Base-by-base conservation (phyloP, 148 eudicot genomes). In the Fallopia convolvulus region DNA sequence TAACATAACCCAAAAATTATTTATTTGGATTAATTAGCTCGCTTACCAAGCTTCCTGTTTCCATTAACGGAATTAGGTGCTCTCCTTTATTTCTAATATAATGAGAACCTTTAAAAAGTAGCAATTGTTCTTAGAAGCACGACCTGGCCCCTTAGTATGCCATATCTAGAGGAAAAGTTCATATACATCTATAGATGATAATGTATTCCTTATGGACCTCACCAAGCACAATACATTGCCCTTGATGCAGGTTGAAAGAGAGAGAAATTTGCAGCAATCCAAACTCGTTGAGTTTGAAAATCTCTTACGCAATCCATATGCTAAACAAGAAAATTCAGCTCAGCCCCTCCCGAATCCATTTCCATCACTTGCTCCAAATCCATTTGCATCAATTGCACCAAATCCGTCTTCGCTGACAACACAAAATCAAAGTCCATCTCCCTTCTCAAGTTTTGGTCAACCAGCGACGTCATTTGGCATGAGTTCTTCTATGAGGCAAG, bases 201-300 rank as follows among this genome's bases (percentile, higher is more conserved):
- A 33, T 66, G 23, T 61, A 8, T 61, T 61, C 39, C 68, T 21
- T 30, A 23, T 61, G 36, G 15, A 63, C 17, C 39, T 63, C 70
- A 68, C 0, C 17, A 39, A 68, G 20, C 46, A 42, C 72, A 68
- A 21, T 14, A 36, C n/a, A 6, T 6, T 68, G 12, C 72, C 72
- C 26, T 61, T 53, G 8, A 18, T 84, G 56, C 89, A 94, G 99
- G 89, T 92, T 76, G 97, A 92, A 81, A 89, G 85, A 81, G 99
- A 94, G 83, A 88, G 97, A 86, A 92, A 44, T 85, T 79, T 94
- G 72, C 81, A 87, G 21, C 88, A 88, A 76, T 77, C 92, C 78
- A 94, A 94, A 83, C 76, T 89, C 82, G 50, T 48, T 58, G 97
- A 94, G 78, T 92, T 80, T 78, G 89, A 94, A 65, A 87, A 79